phyloP scores from a whole-genome alignment of 495 filamentous ascomycete species.

The Penicillium simplicissimum region DNA sequence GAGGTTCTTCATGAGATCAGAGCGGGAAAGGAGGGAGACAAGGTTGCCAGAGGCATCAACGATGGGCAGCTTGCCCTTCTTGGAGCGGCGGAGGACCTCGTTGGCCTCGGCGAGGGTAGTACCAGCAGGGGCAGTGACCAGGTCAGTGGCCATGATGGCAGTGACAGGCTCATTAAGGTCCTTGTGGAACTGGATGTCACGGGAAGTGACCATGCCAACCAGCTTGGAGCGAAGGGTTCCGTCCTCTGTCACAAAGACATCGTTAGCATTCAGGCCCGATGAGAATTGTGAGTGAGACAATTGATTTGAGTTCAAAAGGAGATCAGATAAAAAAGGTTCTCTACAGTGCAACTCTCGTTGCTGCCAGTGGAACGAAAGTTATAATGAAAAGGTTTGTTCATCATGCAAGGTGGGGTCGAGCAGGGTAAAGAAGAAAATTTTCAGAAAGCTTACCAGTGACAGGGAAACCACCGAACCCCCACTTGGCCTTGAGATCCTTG shows the following conservation, averaged over 20 bases:
- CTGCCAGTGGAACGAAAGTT: conserved; percentile 99
- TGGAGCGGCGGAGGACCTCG: conserved; percentile 86
- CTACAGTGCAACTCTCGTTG: conserved; percentile 81
- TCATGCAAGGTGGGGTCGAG: conserved; percentile 47
- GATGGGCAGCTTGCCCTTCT: conserved; percentile 99
- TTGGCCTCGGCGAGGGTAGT: conserved; percentile 89
- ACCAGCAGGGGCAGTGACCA: conserved; percentile 85
- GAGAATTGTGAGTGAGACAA: conserved; percentile 29
- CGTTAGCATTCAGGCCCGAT: conserved; percentile 30
- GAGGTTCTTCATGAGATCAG: conserved; percentile 98
- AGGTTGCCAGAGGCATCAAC: conserved; percentile 85
- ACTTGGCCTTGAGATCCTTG: conserved; percentile 90
- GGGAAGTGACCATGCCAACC: conserved; percentile 93
- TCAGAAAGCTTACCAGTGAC: conserved; percentile 80
- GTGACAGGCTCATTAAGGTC: conserved; percentile 69
- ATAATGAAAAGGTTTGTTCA: conserved; percentile 74
- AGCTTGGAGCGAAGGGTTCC: conserved; percentile 93
- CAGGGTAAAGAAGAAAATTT: conserved; percentile 17
- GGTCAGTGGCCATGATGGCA: conserved; percentile 91
- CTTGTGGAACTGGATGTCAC: conserved; percentile 94
- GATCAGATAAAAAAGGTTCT: conserved; percentile 57
- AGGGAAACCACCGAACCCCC: conserved; percentile 98
- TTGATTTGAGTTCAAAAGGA: conserved; percentile 8
- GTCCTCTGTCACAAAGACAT: conserved; percentile 61
- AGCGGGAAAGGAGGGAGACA: conserved; percentile 91